A percentile compares a stretch with the other conserved stretches of the same genome.
phyloP scores from a whole-genome alignment of 2,329 filamentous ascomycete genomes.

The Ceratocystis lukuohia region DNA sequence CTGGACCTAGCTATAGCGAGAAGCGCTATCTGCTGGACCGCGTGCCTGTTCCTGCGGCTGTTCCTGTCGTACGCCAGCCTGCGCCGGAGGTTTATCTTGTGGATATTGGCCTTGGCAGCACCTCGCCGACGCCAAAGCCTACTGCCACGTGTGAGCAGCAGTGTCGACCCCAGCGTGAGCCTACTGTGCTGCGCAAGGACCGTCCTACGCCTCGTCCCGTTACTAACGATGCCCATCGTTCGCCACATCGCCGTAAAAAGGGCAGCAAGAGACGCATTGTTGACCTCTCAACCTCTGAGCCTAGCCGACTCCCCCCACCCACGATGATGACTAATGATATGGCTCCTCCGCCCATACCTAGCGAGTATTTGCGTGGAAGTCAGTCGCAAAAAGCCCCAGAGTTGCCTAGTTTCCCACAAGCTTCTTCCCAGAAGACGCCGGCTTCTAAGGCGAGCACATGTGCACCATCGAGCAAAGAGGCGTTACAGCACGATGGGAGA shows the following conservation, averaged over 20 bases:
- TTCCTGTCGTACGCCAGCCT: constrained; percentile 63
- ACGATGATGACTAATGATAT: constrained; percentile 16
- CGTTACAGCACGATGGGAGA: background rate
- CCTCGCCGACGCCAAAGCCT: constrained; percentile 41
- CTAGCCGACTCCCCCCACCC: constrained; percentile 14
- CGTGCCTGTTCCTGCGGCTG: constrained; percentile 57
- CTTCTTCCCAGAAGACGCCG: background rate
- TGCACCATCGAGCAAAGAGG: background rate
- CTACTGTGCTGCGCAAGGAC: constrained; percentile 43
- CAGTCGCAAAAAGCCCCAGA: background rate
- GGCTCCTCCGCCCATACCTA: constrained; percentile 15
- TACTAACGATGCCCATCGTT: constrained; percentile 45
- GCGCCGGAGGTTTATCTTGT: constrained; percentile 48
- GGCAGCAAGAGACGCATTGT: constrained; percentile 46
- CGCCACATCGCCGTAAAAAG: constrained; percentile 44
- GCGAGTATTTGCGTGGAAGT: background rate
- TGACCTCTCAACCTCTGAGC: constrained; percentile 45
- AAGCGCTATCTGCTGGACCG: constrained; percentile 73
- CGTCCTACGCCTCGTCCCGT: constrained; percentile 39
- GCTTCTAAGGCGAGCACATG: background rate
- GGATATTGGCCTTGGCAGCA: constrained; percentile 33
- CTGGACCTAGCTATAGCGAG: constrained; percentile 72
- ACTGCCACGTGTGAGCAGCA: constrained; percentile 35
- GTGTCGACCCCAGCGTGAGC: constrained; percentile 3
- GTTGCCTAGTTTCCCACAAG: constrained; percentile 1